Percentiles rank a stretch among this genome's conserved stretches.
These are phyloP conservation scores for Acacia confusa DNA, from an alignment of 306 rosid genomes.

Conservation along the genomic window DNA sequence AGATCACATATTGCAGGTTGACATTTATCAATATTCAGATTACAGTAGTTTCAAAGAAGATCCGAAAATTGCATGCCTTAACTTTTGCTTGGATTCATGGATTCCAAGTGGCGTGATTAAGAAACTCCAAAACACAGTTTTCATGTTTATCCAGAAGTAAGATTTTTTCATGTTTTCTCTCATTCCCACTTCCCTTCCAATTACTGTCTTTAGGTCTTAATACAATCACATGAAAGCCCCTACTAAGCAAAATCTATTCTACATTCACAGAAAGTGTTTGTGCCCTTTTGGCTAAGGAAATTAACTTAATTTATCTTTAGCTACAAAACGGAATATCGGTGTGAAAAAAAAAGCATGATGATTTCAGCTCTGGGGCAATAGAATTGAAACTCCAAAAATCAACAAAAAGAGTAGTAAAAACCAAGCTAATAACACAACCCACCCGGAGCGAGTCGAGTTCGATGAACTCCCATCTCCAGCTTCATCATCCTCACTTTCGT, in stretches of 20 bases:
- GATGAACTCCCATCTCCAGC: slow-evolving; percentile 28
- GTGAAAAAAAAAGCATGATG: not conserved
- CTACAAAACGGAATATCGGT: slow-evolving; percentile 6
- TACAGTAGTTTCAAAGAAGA: not conserved
- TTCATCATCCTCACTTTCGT: slow-evolving; percentile 52
- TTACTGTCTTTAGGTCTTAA: not conserved
- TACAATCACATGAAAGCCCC: not conserved
- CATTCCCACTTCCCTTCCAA: not conserved
- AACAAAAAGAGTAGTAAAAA: not conserved
- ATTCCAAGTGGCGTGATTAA: slow-evolving; percentile 3
- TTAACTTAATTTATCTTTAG: not conserved
- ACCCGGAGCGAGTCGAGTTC: slow-evolving; percentile 51
- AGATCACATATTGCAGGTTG: not conserved
- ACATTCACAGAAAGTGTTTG: not conserved
- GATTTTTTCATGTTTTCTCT: not conserved
- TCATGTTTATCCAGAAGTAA: not conserved
- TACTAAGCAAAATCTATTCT: not conserved
- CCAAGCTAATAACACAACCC: slow-evolving; percentile 5
- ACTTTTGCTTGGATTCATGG: slow-evolving; percentile 5
- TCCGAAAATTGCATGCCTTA: not conserved
- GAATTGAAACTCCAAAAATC: not conserved
- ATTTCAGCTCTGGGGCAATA: slow-evolving; percentile 4
- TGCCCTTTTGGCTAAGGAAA: not conserved
- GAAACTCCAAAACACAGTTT: not conserved
- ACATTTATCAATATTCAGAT: not conserved